phyloP scores from a whole-genome alignment of 2,329 filamentous ascomycete genomes.

The Hypoxylon rubiginosum region DNA sequence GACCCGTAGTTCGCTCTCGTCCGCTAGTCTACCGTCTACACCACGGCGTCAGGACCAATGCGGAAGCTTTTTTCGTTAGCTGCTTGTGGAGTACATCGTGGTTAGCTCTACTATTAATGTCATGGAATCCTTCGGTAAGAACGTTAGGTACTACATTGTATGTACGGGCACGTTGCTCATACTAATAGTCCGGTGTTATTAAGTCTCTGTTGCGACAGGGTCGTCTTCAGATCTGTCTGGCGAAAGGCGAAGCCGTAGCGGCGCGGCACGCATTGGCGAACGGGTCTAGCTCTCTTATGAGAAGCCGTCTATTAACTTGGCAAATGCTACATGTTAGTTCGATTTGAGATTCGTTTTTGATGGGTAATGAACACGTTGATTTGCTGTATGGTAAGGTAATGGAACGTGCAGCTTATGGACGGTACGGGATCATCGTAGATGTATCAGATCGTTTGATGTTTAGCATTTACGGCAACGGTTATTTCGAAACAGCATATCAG shows the following conservation, averaged over 20 bases:
- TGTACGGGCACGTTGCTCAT: constrained; percentile 2
- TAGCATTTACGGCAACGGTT: constrained; percentile 25
- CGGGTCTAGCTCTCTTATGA: constrained; percentile 17
- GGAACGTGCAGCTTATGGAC: background rate
- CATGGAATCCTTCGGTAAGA: constrained; percentile 10
- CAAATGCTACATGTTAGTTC: constrained; percentile 5
- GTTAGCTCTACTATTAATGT: constrained; percentile 1
- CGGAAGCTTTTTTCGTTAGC: constrained; percentile 19
- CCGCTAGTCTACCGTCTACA: constrained; percentile 24
- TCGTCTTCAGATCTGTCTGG: constrained; percentile 33
- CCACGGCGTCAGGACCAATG: constrained; percentile 25
- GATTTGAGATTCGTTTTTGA: constrained; percentile 23
- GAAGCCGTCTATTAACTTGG: constrained; percentile 16
- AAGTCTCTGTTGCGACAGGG: constrained; percentile 2
- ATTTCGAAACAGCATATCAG: constrained; percentile 42
- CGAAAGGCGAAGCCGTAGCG: constrained; percentile 17
- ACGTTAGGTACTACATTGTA: no score
- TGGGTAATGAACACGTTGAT: constrained; percentile 16
- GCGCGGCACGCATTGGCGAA: constrained; percentile 30
- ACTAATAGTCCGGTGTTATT: background rate
- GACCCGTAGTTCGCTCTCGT: constrained; percentile 15
- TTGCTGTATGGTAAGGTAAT: background rate
- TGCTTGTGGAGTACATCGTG: constrained; percentile 29
- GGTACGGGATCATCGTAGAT: constrained; percentile 17
- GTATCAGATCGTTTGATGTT: constrained; percentile 30